A percentile compares a stretch with the other conserved stretches of the same genome.
Conservation (phyloP, 2,329 filamentous ascomycete genomes). For the Paecilomyces variotii region DNA sequence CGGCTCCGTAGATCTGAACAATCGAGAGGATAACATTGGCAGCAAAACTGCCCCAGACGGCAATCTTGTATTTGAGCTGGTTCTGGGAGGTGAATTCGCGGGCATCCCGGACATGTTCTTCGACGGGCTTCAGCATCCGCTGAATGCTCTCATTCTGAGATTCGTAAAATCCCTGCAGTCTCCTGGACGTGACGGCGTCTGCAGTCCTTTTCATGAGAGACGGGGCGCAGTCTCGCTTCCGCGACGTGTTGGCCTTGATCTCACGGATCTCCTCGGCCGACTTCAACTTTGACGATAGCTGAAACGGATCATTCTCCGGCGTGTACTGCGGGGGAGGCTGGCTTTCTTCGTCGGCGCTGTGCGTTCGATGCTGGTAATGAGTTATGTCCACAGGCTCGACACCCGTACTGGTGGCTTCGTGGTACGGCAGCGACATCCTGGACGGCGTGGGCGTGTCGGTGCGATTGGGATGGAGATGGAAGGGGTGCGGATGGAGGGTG, state of each 20-base stretch:
- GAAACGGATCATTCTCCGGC: slow-evolving; percentile 68
- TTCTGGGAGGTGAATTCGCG: slow-evolving; percentile 73
- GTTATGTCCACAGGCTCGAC: slow-evolving; percentile 24
- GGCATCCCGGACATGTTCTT: slow-evolving; percentile 78
- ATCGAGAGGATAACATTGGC: slow-evolving; percentile 73
- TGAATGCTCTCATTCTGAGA: slow-evolving; percentile 90
- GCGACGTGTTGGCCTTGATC: slow-evolving; percentile 72
- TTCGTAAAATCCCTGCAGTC: slow-evolving; percentile 75
- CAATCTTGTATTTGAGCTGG: slow-evolving; percentile 57
- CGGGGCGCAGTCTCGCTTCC: slow-evolving; percentile 54
- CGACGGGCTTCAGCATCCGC: slow-evolving; percentile 81
- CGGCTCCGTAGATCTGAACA: slow-evolving; percentile 82
- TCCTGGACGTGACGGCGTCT: slow-evolving; percentile 31
- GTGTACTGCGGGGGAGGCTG: slow-evolving; percentile 48
- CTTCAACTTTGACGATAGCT: slow-evolving; percentile 70
- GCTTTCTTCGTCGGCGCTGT: slow-evolving; percentile 37
- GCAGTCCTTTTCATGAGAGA: slow-evolving; percentile 18
- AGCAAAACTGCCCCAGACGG: slow-evolving; percentile 59
- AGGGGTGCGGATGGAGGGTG: slow-evolving; percentile 12
- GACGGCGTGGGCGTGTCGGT: slow-evolving; percentile 2
- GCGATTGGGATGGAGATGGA: slow-evolving; percentile 8
- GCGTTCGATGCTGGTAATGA: slow-evolving; percentile 11
- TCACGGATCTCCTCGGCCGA: slow-evolving; percentile 64
- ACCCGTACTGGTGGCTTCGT: slow-evolving; percentile 35
- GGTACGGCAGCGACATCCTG: slow-evolving; percentile 1